These are phyloP conservation scores for Beauveria asiatica DNA, from an alignment of 2,329 filamentous ascomycete genomes.

Conservation along the genomic window DNA sequence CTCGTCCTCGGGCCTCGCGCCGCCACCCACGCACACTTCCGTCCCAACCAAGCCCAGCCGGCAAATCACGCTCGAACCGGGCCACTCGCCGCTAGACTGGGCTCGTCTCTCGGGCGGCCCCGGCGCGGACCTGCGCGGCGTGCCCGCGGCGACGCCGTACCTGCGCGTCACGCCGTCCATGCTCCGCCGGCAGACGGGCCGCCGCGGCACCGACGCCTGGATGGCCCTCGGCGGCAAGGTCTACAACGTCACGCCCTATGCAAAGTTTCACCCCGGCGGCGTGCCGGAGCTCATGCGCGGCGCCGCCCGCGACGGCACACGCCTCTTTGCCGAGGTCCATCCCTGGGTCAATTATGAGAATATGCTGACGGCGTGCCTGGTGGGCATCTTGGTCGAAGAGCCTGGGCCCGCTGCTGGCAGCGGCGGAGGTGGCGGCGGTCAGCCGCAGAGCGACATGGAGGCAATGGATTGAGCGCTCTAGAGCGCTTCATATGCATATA, in stretches of 20 bases:
- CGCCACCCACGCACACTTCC: conserved; percentile 44
- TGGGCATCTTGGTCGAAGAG: conserved; percentile 57
- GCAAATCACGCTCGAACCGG: conserved; percentile 77
- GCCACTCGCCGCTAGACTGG: conserved; percentile 95
- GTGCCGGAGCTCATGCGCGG: conserved; percentile 60
- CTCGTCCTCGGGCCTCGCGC: conserved; percentile 35
- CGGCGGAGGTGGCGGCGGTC: conserved; percentile 23
- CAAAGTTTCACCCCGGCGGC: conserved; percentile 85
- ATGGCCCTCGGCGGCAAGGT: conserved; percentile 81
- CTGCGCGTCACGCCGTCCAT: conserved; percentile 74
- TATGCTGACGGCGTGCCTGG: conserved; percentile 55
- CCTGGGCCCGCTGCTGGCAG: conserved; percentile 27
- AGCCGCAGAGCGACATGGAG: conserved; percentile 40
- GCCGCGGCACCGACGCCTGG: conserved; percentile 83
- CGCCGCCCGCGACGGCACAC: conserved; percentile 53
- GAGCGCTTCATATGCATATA: not conserved
- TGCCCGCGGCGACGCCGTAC: conserved; percentile 44
- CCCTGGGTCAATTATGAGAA: conserved; percentile 67
- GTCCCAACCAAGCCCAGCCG: conserved; percentile 49
- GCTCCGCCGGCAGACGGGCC: conserved; percentile 70
- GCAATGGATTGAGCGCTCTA: conserved; percentile 44
- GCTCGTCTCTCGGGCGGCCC: conserved; percentile 58
- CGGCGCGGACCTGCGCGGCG: conserved; percentile 56
- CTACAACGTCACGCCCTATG: conserved; percentile 87
- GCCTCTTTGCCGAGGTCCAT: conserved; percentile 58